These are phyloP conservation scores for Pythium pyrilobum DNA, from an alignment of 352 stramenopile genomes.

Conservation along the genomic window DNA sequence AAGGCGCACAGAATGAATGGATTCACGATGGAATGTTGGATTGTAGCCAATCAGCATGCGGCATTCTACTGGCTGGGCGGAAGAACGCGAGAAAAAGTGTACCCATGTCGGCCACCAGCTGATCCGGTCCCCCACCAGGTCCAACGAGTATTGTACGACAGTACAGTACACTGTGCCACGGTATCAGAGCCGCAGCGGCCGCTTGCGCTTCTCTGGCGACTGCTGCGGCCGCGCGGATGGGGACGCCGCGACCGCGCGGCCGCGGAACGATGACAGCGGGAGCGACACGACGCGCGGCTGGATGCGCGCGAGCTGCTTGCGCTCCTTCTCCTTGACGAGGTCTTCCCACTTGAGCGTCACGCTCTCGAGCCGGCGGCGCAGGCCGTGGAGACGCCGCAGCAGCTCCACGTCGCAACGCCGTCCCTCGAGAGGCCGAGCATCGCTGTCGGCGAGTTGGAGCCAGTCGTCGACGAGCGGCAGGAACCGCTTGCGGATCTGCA, in stretches of 20 bases:
- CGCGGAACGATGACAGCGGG: constrained; percentile 12
- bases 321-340: constrained; percentile 30
- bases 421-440: background rate
- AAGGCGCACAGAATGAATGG: constrained; percentile 4
- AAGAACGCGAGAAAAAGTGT: constrained; percentile 11
- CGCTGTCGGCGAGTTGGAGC: constrained; percentile 14
- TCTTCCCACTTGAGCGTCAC: constrained; percentile 37
- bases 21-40: background rate
- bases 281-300: constrained; percentile 25
- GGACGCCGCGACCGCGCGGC: too few species aligned
- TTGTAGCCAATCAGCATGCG: constrained; percentile 14
- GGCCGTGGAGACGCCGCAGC: constrained; percentile 3
- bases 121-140: too few species aligned
- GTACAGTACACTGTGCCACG: too few species aligned
- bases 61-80: background rate
- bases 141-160: too few species aligned
- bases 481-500: constrained; percentile 67
- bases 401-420: constrained; percentile 5
- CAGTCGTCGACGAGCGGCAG: constrained; percentile 61
- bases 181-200: background rate
- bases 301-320: constrained; percentile 25
- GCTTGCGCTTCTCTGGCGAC: background rate
- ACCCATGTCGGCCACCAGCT: constrained; percentile 24
- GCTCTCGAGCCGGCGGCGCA: constrained; percentile 23
- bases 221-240: background rate